Conservation (phyloP, 1,139 yeast genomes). For the Yamadazyma conglobata region DNA sequence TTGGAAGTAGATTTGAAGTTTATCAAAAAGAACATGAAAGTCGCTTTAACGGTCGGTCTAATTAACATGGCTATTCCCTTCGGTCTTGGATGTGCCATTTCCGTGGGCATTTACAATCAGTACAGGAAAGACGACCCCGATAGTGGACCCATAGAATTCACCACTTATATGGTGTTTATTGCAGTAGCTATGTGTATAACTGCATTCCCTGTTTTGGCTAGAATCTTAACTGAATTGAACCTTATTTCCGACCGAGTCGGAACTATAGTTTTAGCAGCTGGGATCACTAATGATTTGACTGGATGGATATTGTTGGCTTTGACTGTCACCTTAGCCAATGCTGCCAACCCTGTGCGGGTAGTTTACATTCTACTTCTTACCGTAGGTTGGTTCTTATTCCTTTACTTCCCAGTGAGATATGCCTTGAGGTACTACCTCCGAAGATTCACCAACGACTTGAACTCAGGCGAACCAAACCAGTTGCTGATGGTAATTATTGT, state of each 20-base stretch:
- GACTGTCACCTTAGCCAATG: constrained; percentile 69
- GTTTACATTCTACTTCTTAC: constrained; percentile 65
- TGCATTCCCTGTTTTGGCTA: constrained; percentile 79
- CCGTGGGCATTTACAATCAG: constrained; percentile 61
- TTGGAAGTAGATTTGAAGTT: constrained; percentile 70
- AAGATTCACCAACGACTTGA: constrained; percentile 45
- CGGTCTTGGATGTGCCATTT: constrained; percentile 69
- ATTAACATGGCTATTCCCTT: constrained; percentile 73
- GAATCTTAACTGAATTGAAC: constrained; percentile 70
- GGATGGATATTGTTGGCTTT: constrained; percentile 81
- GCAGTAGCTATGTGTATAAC: constrained; percentile 82
- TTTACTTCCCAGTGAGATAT: constrained; percentile 54
- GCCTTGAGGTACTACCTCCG: constrained; percentile 41
- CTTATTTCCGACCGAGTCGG: constrained; percentile 72
- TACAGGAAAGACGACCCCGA: constrained; percentile 35
- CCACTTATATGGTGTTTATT: constrained; percentile 73
- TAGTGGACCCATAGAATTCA: constrained; percentile 44
- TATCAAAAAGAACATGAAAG: constrained; percentile 54
- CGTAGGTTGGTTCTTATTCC: constrained; percentile 62
- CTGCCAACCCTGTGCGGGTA: constrained; percentile 64
- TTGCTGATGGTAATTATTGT: constrained; percentile 56
- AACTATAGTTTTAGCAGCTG: constrained; percentile 76
- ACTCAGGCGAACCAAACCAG: constrained; percentile 62
- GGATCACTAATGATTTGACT: constrained; percentile 72
- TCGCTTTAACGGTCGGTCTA: constrained; percentile 65